Evolutionary conservation across 1,284 basidiomycete genomes (phyloP).

Genomic region (Entoloma clypeatum): DNA sequence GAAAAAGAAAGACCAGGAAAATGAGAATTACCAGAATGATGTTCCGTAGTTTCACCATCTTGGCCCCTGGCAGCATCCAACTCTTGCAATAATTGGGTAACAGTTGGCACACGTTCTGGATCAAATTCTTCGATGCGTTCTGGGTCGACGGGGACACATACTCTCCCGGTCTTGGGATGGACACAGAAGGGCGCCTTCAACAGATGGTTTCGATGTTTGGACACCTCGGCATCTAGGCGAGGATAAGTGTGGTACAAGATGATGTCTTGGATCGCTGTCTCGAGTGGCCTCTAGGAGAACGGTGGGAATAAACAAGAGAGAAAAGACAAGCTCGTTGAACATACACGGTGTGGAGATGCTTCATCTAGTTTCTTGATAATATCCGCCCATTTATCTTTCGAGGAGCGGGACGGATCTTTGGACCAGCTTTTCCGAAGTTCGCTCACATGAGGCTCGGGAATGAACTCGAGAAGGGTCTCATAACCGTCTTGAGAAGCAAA

Average conservation of each 20-base stretch:
- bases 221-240: slow-evolving; percentile 94
- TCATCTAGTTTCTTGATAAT: slow-evolving; percentile 39
- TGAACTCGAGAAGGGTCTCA: slow-evolving; percentile 69
- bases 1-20: slow-evolving; percentile 7
- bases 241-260: slow-evolving; percentile 96
- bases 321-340: slow-evolving; percentile 14
- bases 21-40: slow-evolving; percentile 44
- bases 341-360: slow-evolving; percentile 30
- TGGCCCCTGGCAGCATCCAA: slow-evolving; percentile 51
- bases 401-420: slow-evolving; percentile 48
- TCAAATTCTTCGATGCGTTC: slow-evolving; percentile 78
- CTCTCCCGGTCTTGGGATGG: slow-evolving; percentile 93
- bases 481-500: slow-evolving; percentile 74
- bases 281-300: slow-evolving; percentile 31
- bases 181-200: slow-evolving; percentile 97
- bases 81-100: slow-evolving; percentile 78
- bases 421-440: slow-evolving; percentile 63
- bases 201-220: slow-evolving; percentile 96
- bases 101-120: slow-evolving; percentile 83
- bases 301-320: slow-evolving; percentile 10
- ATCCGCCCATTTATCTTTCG: slow-evolving; percentile 73
- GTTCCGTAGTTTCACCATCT: slow-evolving; percentile 35
- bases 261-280: slow-evolving; percentile 74
- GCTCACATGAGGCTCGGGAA: slow-evolving; percentile 60
- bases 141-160: slow-evolving; percentile 93